Conservation (phyloP, 345 rosid species). For the Camelina hispida region DNA sequence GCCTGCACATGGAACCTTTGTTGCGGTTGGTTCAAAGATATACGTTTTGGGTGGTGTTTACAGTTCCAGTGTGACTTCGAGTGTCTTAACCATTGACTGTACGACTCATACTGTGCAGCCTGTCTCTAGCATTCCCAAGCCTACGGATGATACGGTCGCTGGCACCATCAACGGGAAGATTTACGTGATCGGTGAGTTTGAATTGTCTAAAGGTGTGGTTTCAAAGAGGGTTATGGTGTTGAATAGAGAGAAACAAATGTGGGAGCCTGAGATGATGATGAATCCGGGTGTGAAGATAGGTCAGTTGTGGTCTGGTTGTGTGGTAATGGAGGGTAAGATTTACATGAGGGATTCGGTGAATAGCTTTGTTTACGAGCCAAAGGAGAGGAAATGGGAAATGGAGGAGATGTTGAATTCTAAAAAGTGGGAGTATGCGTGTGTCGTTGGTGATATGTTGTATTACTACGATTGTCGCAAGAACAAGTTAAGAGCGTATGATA, state of each 20-base stretch:
- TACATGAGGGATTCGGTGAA: background rate
- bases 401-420: background rate
- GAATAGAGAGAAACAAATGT: background rate
- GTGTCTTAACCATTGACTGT: background rate
- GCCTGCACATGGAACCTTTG: background rate
- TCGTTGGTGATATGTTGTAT: background rate
- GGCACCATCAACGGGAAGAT: background rate
- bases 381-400: background rate
- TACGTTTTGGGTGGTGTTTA: background rate
- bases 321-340: background rate
- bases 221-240: background rate
- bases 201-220: too few species aligned
- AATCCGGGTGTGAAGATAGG: background rate
- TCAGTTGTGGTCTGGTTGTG: background rate
- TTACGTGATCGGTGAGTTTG: background rate
- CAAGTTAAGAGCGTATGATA: background rate
- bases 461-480: background rate
- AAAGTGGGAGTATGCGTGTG: conserved; percentile 4
- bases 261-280: conserved; percentile 6
- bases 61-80: background rate
- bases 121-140: background rate
- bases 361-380: background rate
- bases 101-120: background rate
- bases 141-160: background rate
- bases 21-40: background rate